These are phyloP conservation scores for Pisolithus albus DNA, from an alignment of 768 basidiomycete species.

Conservation along the genomic window DNA sequence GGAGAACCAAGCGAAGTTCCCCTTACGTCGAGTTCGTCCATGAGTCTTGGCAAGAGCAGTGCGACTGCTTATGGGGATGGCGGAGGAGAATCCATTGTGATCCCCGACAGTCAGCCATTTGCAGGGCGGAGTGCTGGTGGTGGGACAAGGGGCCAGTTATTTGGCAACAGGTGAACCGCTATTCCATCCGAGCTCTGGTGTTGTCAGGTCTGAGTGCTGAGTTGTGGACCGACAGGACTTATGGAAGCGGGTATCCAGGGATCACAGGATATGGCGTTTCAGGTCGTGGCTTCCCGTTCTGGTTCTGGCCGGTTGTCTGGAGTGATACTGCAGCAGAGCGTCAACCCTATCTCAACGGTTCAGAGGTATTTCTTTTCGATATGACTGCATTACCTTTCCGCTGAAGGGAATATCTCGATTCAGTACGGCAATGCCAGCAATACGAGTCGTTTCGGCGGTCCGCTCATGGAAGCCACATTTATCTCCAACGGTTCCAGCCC, in stretches of 20 bases:
- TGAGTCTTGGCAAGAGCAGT: conserved; percentile 14
- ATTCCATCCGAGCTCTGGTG: not conserved
- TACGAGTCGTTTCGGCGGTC: conserved; percentile 43
- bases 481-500: conserved; percentile 28
- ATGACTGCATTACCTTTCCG: not conserved
- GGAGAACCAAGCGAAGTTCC: no score
- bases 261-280: conserved; percentile 37
- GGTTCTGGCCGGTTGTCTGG: conserved; percentile 62
- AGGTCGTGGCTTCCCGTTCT: conserved; percentile 53
- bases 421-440: conserved; percentile 44
- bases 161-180: conserved; percentile 35
- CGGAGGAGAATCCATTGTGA: conserved; percentile 25
- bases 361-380: conserved; percentile 32
- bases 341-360: conserved; percentile 29
- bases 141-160: conserved; percentile 39
- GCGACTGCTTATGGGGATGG: conserved; percentile 30
- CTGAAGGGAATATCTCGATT: no score
- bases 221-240: conserved; percentile 29
- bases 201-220: conserved; percentile 1
- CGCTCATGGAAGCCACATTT: conserved; percentile 34
- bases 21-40: not conserved
- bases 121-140: conserved; percentile 48
- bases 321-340: conserved; percentile 21
- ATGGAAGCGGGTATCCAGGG: conserved; percentile 63
- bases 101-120: conserved; percentile 41